These are phyloP conservation scores for Apodospora peruviana DNA, from an alignment of 495 filamentous ascomycete species.

Conservation along the genomic window DNA sequence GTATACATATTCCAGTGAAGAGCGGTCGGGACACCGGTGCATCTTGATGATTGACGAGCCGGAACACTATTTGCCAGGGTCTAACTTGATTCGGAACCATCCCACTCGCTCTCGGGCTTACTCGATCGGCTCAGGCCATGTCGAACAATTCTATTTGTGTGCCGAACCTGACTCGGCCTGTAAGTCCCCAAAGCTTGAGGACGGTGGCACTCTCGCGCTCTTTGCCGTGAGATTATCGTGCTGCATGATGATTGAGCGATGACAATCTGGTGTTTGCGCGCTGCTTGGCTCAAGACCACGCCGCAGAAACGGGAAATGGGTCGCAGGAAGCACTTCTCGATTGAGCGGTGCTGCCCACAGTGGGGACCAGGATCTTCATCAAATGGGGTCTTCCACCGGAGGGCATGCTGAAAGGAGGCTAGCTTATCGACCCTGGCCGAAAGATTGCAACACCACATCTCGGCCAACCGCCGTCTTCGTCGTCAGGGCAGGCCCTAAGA, in stretches of 20 bases:
- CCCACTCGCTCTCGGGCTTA: background rate
- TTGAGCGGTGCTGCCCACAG: constrained; percentile 17
- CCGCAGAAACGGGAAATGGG: constrained; percentile 17
- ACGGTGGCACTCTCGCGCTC: background rate
- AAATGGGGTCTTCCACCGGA: constrained; percentile 33
- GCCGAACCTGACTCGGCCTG: background rate
- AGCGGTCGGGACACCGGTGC: too few species aligned
- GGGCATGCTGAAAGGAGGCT: constrained; percentile 32
- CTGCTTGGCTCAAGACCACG: constrained; percentile 1
- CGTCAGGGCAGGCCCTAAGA: background rate
- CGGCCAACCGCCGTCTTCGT: constrained; percentile 6
- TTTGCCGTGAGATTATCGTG: constrained; percentile 17
- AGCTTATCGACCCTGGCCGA: constrained; percentile 20
- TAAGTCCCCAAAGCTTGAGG: background rate
- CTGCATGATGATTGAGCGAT: constrained; percentile 26
- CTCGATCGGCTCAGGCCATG: constrained; percentile 13
- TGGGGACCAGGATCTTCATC: constrained; percentile 33
- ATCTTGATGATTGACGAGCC: too few species aligned
- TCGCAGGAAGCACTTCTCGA: constrained; percentile 19
- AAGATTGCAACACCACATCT: constrained; percentile 17
- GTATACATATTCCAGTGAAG: too few species aligned
- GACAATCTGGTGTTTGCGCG: constrained; percentile 6
- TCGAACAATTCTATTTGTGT: background rate
- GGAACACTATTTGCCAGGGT: too few species aligned
- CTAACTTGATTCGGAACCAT: background rate